phyloP scores from a whole-genome alignment of 192 early-diverging fungal genomes.

The Mortierella antarctica region DNA sequence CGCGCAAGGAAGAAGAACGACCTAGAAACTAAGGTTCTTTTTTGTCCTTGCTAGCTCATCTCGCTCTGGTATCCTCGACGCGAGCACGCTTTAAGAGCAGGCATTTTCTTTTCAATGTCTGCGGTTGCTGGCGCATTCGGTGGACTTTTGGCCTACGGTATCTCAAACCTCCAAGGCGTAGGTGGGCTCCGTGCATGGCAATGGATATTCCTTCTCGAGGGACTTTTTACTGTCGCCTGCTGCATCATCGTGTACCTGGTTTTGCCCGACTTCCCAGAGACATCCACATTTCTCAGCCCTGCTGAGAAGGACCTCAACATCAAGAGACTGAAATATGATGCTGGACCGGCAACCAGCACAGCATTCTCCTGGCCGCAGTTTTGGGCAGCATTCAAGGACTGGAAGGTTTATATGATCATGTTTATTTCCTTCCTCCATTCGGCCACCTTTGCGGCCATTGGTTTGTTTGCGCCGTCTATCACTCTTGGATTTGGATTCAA shows the following conservation, averaged over 20 bases:
- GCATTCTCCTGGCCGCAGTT: constrained; percentile 63
- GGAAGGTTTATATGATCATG: constrained; percentile 58
- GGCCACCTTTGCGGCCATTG: constrained; percentile 68
- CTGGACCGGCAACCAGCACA: constrained; percentile 53
- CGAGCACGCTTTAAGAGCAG: constrained; percentile 62
- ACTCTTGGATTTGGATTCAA: constrained; percentile 55
- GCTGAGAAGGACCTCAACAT: constrained; percentile 52
- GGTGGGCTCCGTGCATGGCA: constrained; percentile 63
- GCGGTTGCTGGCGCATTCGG: constrained; percentile 67
- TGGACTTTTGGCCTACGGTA: constrained; percentile 69
- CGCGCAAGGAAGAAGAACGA: no score
- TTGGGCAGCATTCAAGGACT: constrained; percentile 56
- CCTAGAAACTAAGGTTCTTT: not conserved
- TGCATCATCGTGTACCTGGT: constrained; percentile 41
- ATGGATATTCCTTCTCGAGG: constrained; percentile 76
- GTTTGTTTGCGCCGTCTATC: constrained; percentile 76
- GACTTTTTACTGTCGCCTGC: constrained; percentile 55
- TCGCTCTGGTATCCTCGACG: constrained; percentile 61
- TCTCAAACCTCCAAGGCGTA: constrained; percentile 60
- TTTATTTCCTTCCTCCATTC: constrained; percentile 68
- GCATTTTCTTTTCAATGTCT: constrained; percentile 59
- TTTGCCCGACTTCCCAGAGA: constrained; percentile 61
- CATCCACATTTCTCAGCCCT: constrained; percentile 51
- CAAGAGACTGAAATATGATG: constrained; percentile 56
- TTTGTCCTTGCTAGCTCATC: constrained; percentile 14